Base-by-base conservation (phyloP, 2,329 filamentous ascomycete species). In the Claviceps sorghi region DNA sequence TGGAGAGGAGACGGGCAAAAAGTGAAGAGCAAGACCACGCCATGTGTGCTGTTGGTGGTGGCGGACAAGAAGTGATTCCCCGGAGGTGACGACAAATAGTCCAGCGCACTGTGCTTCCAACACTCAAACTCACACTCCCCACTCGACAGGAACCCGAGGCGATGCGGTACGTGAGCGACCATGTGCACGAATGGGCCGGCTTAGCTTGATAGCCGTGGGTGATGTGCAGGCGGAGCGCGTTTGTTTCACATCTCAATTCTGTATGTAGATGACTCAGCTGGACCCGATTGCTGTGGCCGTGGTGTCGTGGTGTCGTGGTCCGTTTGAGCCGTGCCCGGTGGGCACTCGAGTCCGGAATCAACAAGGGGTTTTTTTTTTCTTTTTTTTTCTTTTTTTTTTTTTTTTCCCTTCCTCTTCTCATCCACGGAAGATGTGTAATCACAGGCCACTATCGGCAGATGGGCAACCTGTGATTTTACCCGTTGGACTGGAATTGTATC, bases 1-100 rank as follows among this genome's bases (percentile, higher is more conserved):
- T 19, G 63, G 64, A 54, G 58, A 60, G 54, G 55, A 52, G 34
- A 51, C 7, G 8, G 22, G 43, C 6, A 30, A 29, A 13, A 30
- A 0, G 11, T 26, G 41, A 43, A 43, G 10, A 26, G 22, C 21
- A 26, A 43, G 41, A 4, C 22, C 10, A 22, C 1, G 41, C 7
- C 7, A 4, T 11, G 34, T 5, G 11, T 15, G 13, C 21, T 26
- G 21, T 15, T 22, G 19, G 5, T 36, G 13, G 34, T 15, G 17
- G 3, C 34, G 17, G 34, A 11, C 26, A 26, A 26, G 3, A 5
- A 26, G 26, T 26, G 26, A 26, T 26, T 26, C 5, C 5, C 26
- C 26, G n/a, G n/a, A n/a, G n/a, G n/a, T n/a, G n/a, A n/a, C n/a
- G n/a, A n/a, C n/a, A n/a, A n/a, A n/a, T n/a, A n/a, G n/a, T n/a